Evolutionary conservation across 2,329 filamentous ascomycete species (phyloP), one percentile per base, ranked within the genome.

Genomic region (Aphanocladium album): DNA sequence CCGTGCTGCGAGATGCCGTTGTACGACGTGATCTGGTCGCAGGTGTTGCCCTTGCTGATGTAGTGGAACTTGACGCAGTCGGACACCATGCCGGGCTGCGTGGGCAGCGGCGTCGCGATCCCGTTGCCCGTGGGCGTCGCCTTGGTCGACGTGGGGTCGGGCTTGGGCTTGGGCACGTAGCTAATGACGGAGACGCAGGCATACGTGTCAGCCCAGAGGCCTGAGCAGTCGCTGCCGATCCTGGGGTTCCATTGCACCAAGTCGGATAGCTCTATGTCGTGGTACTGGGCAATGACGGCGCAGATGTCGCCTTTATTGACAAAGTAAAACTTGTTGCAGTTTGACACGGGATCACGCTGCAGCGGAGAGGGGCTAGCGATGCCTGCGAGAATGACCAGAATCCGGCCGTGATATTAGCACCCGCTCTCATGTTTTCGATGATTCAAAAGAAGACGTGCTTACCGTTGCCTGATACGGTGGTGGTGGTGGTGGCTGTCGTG

Each of bases 241-340:
- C 25, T 43, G 14, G 59, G 60, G 54, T 65, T 65, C 62, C 63
- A 65, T 14, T 14, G 3, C 23, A 55, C 19, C 3, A 55, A 55
- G 39, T 53, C 50, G n/a, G 50, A 53, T 3, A 53, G 50, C 5
- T 41, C 21, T 17, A 53, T 23, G 3, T 41, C 19, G 35, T 41
- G 16, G 30, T 17, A 11, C 9, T 23, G n/a, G 50, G 25, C 33
- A 53, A 53, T 53, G 1, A 16, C 33, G 23, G 50, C 50, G 33
- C 50, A 53, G 33, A 9, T 53, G 33, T 53, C 50, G 33, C 33
- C 33, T 33, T 52, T 52, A 9, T 52, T 25, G 16, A 61, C 50
- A 17, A 50, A 33, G 27, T 64, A 50, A 55, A 64, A 64, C 33
- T 61, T 61, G 54, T 63, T 57, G 30, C 63, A 64, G 63, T 60